A percentile compares a stretch with the other conserved stretches of the same genome.
Evolutionary conservation across 1,284 basidiomycete genomes (phyloP).

Genomic region (Moniliophthora roreri): DNA sequence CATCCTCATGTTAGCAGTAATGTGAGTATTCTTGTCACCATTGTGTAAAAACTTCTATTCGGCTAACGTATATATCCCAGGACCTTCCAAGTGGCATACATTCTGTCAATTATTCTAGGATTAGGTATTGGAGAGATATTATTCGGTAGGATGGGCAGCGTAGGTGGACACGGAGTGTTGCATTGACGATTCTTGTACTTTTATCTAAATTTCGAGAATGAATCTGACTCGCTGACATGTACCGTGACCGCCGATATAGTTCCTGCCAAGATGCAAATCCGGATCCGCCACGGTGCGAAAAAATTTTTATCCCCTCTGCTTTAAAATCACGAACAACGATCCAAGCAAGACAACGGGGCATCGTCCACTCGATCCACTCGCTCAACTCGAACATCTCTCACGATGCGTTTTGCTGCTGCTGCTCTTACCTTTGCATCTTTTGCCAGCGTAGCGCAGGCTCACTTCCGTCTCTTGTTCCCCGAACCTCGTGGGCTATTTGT

Average conservation of each 20-base stretch:
- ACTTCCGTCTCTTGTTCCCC: constrained; percentile 64
- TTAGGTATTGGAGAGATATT: constrained; percentile 64
- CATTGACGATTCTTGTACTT: constrained; percentile 7
- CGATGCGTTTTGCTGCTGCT: constrained; percentile 33
- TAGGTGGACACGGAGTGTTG: constrained; percentile 20
- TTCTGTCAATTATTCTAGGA: constrained; percentile 64
- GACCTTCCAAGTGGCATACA: constrained; percentile 72
- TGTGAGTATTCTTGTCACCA: constrained; percentile 44
- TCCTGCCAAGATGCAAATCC: no score
- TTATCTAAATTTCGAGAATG: background rate
- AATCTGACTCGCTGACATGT: background rate
- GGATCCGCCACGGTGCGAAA: no score
- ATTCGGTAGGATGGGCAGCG: constrained; percentile 50
- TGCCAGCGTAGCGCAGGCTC: constrained; percentile 44
- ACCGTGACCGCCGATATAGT: no score
- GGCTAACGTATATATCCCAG: constrained; percentile 33
- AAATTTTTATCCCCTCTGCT: no score
- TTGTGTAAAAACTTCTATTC: background rate
- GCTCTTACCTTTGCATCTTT: constrained; percentile 30
- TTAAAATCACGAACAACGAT: no score
- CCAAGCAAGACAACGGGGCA: background rate
- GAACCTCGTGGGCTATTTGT: constrained; percentile 53
- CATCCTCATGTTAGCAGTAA: constrained; percentile 68
- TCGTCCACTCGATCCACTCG: no score
- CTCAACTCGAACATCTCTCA: background rate